phyloP scores from a whole-genome alignment of 2,329 filamentous ascomycete genomes.

The Westerdykella aurantiaca region DNA sequence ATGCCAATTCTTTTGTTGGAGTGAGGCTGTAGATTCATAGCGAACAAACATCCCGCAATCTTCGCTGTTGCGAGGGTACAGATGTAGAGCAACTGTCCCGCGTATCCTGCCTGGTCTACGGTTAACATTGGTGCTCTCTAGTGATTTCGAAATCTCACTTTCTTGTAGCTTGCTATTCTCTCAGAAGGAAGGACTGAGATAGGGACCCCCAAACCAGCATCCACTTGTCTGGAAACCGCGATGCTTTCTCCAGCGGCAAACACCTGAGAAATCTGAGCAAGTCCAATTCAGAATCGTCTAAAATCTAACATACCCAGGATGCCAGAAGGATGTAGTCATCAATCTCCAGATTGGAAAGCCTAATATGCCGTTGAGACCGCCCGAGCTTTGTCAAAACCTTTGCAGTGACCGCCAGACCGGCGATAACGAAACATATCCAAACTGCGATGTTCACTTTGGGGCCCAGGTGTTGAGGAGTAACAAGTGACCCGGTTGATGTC shows the following conservation, averaged over 20 bases:
- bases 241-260: slow-evolving; percentile 3
- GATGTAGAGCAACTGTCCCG: slow-evolving; percentile 6
- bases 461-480: slow-evolving; percentile 1
- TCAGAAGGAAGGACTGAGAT: not conserved
- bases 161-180: slow-evolving; percentile 2
- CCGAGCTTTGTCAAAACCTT: slow-evolving; percentile 7
- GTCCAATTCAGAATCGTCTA: not conserved
- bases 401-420: slow-evolving; percentile 2
- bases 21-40: slow-evolving; percentile 1
- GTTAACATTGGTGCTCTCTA: not conserved
- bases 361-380: slow-evolving; percentile 1
- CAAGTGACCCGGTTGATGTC: not conserved
- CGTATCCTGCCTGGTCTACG: slow-evolving; percentile 3
- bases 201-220: slow-evolving; percentile 3
- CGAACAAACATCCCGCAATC: slow-evolving; percentile 4
- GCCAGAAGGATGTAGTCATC: slow-evolving; percentile 3
- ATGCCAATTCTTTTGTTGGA: not conserved
- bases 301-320: not conserved
- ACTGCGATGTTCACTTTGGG: slow-evolving; percentile 5
- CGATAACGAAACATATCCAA: slow-evolving; percentile 9
- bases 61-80: slow-evolving; percentile 1
- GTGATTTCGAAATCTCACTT: slow-evolving; percentile 1
- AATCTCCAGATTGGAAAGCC: not conserved
- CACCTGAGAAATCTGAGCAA: slow-evolving; percentile 1
- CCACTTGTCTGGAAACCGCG: slow-evolving; percentile 4